Base-by-base conservation (phyloP, 768 basidiomycete genomes). In the Trametes cubensis region DNA sequence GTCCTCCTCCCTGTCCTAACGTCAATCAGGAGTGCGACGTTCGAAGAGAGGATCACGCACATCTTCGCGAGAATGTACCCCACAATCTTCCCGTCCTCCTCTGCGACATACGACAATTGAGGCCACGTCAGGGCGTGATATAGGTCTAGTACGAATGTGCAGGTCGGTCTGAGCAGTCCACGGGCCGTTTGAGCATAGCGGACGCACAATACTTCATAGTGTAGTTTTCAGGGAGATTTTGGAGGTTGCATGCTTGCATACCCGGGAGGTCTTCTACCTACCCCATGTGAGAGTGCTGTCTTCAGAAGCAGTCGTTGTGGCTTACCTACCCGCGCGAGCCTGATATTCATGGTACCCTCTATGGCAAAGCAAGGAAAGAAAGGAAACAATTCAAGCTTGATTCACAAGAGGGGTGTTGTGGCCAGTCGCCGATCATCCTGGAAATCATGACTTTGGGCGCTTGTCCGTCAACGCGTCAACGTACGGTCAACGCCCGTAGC, bases 1-100 rank as follows among this genome's bases (percentile, higher is more conserved):
- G 14, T 85, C 85, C 59, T 82, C 82, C 62, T 92, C 90, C 86
- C 89, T 91, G 67, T 18, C 26, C 41, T 21, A 44, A 20, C 41
- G 5, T 52, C 44, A 38, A 20, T 39, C 53, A 26, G 44, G 13
- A 20, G 1, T 20, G 11, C 6, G 3, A 23, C 18, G 23, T 18
- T 20, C 18, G 40, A 25, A 48, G 7, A 39, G 21, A 41, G 55
- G 44, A 30, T 20, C 28, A 77, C 84, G 48, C 64, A 96, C 95
- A 97, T 96, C 75, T 95, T 95, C 2, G 92, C 94, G n/a, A 98
- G 78, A 39, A 96, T 95, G 73, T 98, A 98, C 30, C 95, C 95
- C 2, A 98, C 93, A 58, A 98, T 88, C 58, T 90, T 81, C 1
- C 94, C 94, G 69, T 91, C 88, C 67, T 95, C 94, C 70, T 94